Evolutionary conservation across 352 stramenopile species (phyloP).

Genomic region (Phytophthora quininea): DNA sequence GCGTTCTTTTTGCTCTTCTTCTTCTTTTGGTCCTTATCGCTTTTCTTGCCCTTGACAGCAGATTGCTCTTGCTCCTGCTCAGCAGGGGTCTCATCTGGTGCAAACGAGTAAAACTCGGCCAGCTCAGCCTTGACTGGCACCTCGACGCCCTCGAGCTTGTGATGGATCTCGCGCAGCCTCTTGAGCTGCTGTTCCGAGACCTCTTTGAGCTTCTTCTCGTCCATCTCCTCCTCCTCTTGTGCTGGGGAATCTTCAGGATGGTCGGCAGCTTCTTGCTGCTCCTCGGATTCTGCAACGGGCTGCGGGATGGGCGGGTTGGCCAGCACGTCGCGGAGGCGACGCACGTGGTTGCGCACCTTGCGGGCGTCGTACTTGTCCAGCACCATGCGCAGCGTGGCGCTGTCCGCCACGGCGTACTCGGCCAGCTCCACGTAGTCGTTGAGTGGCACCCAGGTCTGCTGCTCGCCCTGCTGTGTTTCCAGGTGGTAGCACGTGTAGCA

Average conservation of each 20-base stretch:
- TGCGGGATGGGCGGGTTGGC: constrained; percentile 86
- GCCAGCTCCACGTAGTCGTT: constrained; percentile 89
- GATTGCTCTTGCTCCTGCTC: constrained; percentile 24
- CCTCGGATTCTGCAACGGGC: constrained; percentile 25
- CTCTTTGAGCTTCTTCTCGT: constrained; percentile 73
- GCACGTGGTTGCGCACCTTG: constrained; percentile 84
- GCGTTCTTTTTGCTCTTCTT: constrained; percentile 52
- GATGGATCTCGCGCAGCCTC: constrained; percentile 81
- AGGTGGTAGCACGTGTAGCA: constrained; percentile 90
- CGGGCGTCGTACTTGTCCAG: constrained; percentile 88
- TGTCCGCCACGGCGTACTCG: constrained; percentile 79
- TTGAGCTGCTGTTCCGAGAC: constrained; percentile 83
- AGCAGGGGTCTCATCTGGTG: constrained; percentile 13
- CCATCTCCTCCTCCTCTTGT: constrained; percentile 15
- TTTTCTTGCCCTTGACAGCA: constrained; percentile 41
- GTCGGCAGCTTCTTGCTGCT: constrained; percentile 21
- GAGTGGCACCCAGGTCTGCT: constrained; percentile 50
- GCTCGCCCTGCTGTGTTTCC: constrained; percentile 45
- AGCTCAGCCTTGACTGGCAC: constrained; percentile 70
- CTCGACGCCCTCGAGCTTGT: constrained; percentile 78
- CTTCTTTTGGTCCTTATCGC: constrained; percentile 39
- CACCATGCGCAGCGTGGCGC: constrained; percentile 75
- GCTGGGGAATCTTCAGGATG: constrained; percentile 25
- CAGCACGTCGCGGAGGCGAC: constrained; percentile 83
- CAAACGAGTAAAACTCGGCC: constrained; percentile 71